A percentile compares a stretch with the other conserved stretches of the same genome.
Conservation (phyloP, 805 yeast species). For the Sporopachydermia lactativora region DNA sequence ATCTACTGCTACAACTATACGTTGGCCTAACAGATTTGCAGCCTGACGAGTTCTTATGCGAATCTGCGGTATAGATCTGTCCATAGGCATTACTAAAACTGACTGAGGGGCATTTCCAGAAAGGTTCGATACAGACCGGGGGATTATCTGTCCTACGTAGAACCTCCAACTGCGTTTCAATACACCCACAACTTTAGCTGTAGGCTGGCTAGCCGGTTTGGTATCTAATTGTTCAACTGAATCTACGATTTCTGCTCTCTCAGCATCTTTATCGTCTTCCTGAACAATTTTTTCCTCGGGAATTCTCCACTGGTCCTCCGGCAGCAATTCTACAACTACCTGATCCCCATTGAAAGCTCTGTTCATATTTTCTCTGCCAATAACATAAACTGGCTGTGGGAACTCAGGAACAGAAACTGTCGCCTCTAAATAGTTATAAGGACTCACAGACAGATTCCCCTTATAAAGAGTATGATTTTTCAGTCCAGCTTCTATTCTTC, state of each 20-base stretch:
- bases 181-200: constrained; percentile 83
- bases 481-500: constrained; percentile 83
- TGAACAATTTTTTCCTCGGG: constrained; percentile 74
- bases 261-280: constrained; percentile 47
- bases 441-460: constrained; percentile 67
- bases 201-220: constrained; percentile 43
- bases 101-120: constrained; percentile 45
- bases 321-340: constrained; percentile 81
- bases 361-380: constrained; percentile 76
- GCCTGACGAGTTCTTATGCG: constrained; percentile 83
- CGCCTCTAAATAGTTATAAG: constrained; percentile 84
- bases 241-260: constrained; percentile 28
- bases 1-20: constrained; percentile 87
- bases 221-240: constrained; percentile 20
- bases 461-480: constrained; percentile 79
- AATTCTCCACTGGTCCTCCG: constrained; percentile 75
- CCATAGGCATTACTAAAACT: constrained; percentile 82
- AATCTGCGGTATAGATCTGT: constrained; percentile 72
- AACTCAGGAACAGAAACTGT: constrained; percentile 56
- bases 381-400: constrained; percentile 65
- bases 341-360: constrained; percentile 87
- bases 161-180: constrained; percentile 88
- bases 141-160: constrained; percentile 87
- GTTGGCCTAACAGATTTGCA: constrained; percentile 65
- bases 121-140: constrained; percentile 41